phyloP scores from a whole-genome alignment of 352 stramenopile species.

The Phytophthora macrochlamydospora region DNA sequence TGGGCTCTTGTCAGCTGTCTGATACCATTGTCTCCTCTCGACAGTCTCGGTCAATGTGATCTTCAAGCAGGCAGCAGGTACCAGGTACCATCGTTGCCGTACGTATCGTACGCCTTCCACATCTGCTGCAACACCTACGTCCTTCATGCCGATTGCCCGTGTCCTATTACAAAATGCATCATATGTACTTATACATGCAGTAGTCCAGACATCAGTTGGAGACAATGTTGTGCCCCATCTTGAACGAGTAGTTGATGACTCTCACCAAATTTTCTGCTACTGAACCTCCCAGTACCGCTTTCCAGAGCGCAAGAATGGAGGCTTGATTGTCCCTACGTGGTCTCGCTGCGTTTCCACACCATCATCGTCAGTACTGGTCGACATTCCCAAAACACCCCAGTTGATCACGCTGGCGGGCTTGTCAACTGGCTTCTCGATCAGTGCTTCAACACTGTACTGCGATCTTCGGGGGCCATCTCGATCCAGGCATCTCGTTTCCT shows the following conservation, averaged over 20 bases:
- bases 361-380: not conserved
- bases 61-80: too few species aligned
- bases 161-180: too few species aligned
- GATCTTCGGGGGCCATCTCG: slow-evolving; percentile 3
- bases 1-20: too few species aligned
- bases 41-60: too few species aligned
- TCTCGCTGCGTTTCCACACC: not conserved
- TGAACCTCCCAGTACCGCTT: not conserved
- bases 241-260: slow-evolving; percentile 3
- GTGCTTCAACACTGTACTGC: slow-evolving; percentile 1
- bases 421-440: not conserved
- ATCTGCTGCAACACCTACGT: too few species aligned
- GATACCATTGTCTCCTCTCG: too few species aligned
- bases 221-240: slow-evolving; percentile 4
- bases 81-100: too few species aligned
- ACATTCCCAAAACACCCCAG: not conserved
- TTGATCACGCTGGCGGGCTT: slow-evolving; percentile 2
- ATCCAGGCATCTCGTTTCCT: not conserved
- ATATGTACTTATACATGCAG: too few species aligned
- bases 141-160: too few species aligned
- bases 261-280: slow-evolving; percentile 1
- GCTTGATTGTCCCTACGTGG: not conserved
- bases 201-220: slow-evolving; percentile 21
- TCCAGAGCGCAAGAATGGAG: not conserved
- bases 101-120: too few species aligned